These are phyloP conservation scores for Glycine tomentella DNA, from an alignment of 306 rosid species.

Conservation along the genomic window DNA sequence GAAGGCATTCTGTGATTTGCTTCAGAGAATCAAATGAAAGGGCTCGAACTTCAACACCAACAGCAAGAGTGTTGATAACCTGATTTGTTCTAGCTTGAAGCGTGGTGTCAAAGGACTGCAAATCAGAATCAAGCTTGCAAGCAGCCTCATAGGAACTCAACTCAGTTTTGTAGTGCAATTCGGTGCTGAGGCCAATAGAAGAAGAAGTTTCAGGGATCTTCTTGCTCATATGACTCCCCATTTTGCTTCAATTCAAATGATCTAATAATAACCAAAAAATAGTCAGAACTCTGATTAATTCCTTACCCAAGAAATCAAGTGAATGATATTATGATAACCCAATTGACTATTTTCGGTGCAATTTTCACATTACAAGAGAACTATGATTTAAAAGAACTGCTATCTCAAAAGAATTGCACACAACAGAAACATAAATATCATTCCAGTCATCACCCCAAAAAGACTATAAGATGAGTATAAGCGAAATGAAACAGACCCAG, in stretches of 20 bases:
- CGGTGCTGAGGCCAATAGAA: slow-evolving; percentile 49
- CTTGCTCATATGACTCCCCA: slow-evolving; percentile 91
- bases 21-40: slow-evolving; percentile 85
- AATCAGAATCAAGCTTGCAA: slow-evolving; percentile 74
- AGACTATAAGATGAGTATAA: slow-evolving; percentile 26
- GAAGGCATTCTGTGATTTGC: slow-evolving; percentile 80
- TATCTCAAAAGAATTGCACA: slow-evolving; percentile 13
- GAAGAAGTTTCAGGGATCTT: slow-evolving; percentile 60
- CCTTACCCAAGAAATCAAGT: not conserved
- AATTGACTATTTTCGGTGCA: slow-evolving; percentile 17
- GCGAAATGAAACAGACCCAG: slow-evolving; percentile 51
- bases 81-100: slow-evolving; percentile 80
- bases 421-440: slow-evolving; percentile 31
- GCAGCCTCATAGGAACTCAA: slow-evolving; percentile 84
- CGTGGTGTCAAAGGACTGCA: slow-evolving; percentile 74
- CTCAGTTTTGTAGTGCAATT: slow-evolving; percentile 67
- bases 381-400: not conserved
- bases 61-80: slow-evolving; percentile 79
- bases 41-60: slow-evolving; percentile 85
- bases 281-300: slow-evolving; percentile 37
- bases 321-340: not conserved
- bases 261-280: slow-evolving; percentile 41
- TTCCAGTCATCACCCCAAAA: slow-evolving; percentile 9
- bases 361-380: slow-evolving; percentile 4
- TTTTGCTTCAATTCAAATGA: slow-evolving; percentile 49